Evolutionary conservation across 2,329 filamentous ascomycete species (phyloP).

Genomic region (Fusarium sp.): DNA sequence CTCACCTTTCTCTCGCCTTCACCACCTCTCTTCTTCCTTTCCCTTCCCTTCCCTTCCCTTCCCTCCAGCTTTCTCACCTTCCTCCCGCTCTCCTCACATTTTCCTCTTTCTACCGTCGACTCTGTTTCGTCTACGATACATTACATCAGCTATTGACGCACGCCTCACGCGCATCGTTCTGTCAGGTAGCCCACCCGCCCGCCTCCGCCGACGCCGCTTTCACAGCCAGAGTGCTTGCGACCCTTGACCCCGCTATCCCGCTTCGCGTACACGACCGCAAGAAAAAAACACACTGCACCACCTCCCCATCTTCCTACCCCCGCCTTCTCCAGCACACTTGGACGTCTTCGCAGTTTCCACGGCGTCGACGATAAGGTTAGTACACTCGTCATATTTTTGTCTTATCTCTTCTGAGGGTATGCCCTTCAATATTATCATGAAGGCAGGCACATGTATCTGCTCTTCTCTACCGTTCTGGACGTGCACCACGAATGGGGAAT

Average conservation of each 20-base stretch:
- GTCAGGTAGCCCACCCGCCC: slow-evolving; percentile 23
- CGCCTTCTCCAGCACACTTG: slow-evolving; percentile 32
- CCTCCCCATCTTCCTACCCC: slow-evolving; percentile 33
- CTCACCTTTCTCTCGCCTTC: slow-evolving; percentile 44
- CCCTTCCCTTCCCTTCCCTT: slow-evolving; percentile 20
- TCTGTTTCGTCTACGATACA: slow-evolving; percentile 8
- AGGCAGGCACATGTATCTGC: background rate
- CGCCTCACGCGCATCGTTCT: slow-evolving; percentile 34
- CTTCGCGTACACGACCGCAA: slow-evolving; percentile 43
- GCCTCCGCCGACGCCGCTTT: slow-evolving; percentile 34
- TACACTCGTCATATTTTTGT: background rate
- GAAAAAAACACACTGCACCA: slow-evolving; percentile 43
- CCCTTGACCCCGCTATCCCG: slow-evolving; percentile 48
- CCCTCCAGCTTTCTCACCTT: slow-evolving; percentile 34
- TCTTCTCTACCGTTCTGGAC: background rate
- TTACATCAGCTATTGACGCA: slow-evolving; percentile 31
- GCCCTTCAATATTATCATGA: background rate
- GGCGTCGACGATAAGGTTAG: slow-evolving; percentile 40
- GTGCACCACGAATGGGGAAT: slow-evolving; percentile 13
- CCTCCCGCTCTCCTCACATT: slow-evolving; percentile 41
- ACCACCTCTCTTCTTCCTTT: slow-evolving; percentile 37
- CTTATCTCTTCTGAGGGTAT: background rate
- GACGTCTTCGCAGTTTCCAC: slow-evolving; percentile 34
- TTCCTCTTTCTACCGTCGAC: slow-evolving; percentile 32
- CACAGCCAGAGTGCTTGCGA: slow-evolving; percentile 38